Percentiles rank a stretch among this genome's conserved stretches.
phyloP scores from a whole-genome alignment of 345 rosid genomes.

The Hirschfeldia incana region DNA sequence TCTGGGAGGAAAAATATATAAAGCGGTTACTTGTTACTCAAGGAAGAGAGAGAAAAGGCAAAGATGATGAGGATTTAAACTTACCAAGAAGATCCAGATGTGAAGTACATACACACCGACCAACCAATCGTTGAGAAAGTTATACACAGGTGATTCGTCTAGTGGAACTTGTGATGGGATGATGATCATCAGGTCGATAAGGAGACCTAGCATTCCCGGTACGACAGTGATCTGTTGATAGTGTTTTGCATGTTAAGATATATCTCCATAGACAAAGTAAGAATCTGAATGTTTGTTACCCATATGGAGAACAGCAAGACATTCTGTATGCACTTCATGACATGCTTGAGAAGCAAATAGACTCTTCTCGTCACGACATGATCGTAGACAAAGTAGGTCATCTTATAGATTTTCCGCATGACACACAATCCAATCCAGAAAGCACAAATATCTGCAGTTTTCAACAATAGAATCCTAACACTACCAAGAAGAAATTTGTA shows the following conservation, averaged over 20 bases:
- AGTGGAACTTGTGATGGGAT: constrained; percentile 24
- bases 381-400: background rate
- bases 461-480: background rate
- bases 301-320: constrained; percentile 12
- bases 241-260: constrained; percentile 3
- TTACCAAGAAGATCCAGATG: constrained; percentile 23
- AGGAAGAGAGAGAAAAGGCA: background rate
- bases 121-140: constrained; percentile 18
- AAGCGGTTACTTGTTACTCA: background rate
- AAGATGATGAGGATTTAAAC: background rate
- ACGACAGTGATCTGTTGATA: constrained; percentile 20
- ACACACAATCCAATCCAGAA: constrained; percentile 11
- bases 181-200: constrained; percentile 26
- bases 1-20: constrained; percentile 1
- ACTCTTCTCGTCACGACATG: constrained; percentile 3
- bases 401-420: background rate
- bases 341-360: background rate
- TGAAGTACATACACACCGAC: constrained; percentile 19
- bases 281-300: constrained; percentile 12
- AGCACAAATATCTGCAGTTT: constrained; percentile 8
- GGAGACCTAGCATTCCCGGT: constrained; percentile 22
- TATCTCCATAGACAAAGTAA: background rate
- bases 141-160: background rate
- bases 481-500: background rate
- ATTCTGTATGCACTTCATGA: constrained; percentile 8